Conservation (phyloP, 805 yeast genomes). For the Kluyveromyces lactis region DNA sequence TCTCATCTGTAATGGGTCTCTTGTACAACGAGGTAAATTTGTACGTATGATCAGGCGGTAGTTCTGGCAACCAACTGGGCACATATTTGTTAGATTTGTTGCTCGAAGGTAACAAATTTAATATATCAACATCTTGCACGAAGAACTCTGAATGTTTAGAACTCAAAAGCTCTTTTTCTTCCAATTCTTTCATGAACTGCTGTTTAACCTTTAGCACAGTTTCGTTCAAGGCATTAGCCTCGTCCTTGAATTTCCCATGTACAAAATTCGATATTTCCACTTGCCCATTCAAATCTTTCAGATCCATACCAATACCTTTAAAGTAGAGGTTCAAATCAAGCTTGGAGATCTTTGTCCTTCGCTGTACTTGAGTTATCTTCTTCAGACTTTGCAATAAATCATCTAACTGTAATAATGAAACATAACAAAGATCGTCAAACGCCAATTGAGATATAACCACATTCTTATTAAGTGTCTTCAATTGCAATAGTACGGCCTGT, state of each 20-base stretch:
- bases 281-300: conserved; percentile 35
- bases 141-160: conserved; percentile 8
- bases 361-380: conserved; percentile 47
- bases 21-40: conserved; percentile 65
- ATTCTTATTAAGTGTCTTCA: conserved; percentile 28
- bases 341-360: conserved; percentile 47
- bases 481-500: conserved; percentile 31
- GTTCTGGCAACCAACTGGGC: conserved; percentile 73
- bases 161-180: conserved; percentile 9
- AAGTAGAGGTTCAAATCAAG: conserved; percentile 43
- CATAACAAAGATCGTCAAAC: conserved; percentile 30
- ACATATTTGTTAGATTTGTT: conserved; percentile 37
- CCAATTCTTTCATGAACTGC: conserved; percentile 5
- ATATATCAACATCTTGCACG: conserved; percentile 8
- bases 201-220: conserved; percentile 8
- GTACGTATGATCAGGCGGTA: conserved; percentile 93
- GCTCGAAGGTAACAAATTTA: conserved; percentile 45
- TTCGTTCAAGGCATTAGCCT: conserved; percentile 6
- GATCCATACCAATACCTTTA: conserved; percentile 34
- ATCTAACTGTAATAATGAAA: conserved; percentile 31
- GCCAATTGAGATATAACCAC: conserved; percentile 29
- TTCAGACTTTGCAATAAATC: conserved; percentile 37
- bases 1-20: conserved; percentile 57
- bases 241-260: conserved; percentile 10
- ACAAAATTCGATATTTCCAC: conserved; percentile 18